Evolutionary conservation across 148 eudicot genomes (phyloP).

Genomic region (Heliamphora exappendiculata): DNA sequence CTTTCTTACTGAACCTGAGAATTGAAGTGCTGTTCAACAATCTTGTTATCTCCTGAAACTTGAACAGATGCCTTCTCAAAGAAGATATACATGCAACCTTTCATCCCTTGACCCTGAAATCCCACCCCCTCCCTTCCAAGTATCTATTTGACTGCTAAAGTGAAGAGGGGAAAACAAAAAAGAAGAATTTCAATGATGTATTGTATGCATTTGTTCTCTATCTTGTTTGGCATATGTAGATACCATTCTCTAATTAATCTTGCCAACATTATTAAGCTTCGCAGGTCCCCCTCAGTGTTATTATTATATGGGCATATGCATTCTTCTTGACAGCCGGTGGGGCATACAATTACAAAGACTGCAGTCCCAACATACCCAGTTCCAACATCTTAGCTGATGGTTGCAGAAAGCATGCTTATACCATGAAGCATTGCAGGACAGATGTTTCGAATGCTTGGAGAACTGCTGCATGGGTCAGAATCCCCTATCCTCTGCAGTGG

Average conservation of each 20-base stretch:
- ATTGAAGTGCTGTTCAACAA: neutral
- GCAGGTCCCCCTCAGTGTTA: slow-evolving; percentile 87
- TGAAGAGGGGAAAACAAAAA: neutral
- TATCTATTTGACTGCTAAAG: neutral
- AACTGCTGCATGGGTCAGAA: slow-evolving; percentile 78
- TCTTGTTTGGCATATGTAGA: neutral
- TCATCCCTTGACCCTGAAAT: neutral
- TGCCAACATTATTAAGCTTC: slow-evolving; percentile 1
- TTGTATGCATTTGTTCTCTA: neutral
- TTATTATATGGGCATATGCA: slow-evolving; percentile 82
- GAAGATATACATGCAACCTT: neutral
- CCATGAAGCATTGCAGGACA: slow-evolving; percentile 91
- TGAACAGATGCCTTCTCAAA: neutral
- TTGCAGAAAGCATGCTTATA: slow-evolving; percentile 79
- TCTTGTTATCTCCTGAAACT: neutral
- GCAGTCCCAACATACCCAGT: slow-evolving; percentile 67
- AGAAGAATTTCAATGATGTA: neutral
- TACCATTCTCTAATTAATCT: neutral
- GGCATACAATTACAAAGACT: slow-evolving; percentile 82
- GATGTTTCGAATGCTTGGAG: slow-evolving; percentile 91
- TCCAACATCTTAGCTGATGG: slow-evolving; percentile 67
- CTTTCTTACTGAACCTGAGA: neutral
- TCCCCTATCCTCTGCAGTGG: slow-evolving; percentile 97
- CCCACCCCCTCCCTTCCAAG: neutral
- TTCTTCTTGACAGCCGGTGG: slow-evolving; percentile 92